These are phyloP conservation scores for Aspergillus funiculosus DNA, from an alignment of 495 filamentous ascomycete species.

Conservation along the genomic window DNA sequence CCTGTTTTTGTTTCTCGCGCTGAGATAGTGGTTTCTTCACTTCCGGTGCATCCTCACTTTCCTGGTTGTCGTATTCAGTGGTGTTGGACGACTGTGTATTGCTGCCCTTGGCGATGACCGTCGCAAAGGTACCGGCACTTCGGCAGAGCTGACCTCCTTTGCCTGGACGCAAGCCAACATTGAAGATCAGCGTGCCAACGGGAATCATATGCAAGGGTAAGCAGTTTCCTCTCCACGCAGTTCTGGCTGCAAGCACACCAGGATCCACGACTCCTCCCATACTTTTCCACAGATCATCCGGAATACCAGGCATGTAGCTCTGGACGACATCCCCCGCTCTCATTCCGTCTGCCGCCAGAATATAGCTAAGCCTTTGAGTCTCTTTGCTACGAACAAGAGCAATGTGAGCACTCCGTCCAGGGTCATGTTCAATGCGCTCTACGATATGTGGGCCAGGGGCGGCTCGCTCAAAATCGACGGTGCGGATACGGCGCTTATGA, in stretches of 20 bases:
- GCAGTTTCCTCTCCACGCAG: conserved; percentile 92
- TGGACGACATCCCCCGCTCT: conserved; percentile 85
- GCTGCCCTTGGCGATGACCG: conserved; percentile 78
- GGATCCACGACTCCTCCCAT: conserved; percentile 91
- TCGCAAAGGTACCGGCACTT: conserved; percentile 85
- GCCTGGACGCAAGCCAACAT: conserved; percentile 68
- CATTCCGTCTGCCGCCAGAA: conserved; percentile 89
- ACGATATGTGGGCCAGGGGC: conserved; percentile 74
- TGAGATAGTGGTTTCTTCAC: conserved; percentile 30
- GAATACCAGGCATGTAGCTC: conserved; percentile 85
- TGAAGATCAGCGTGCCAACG: conserved; percentile 82
- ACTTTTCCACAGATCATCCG: conserved; percentile 70
- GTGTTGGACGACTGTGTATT: conserved; percentile 43
- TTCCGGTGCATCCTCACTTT: conserved; percentile 17
- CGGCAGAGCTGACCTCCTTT: conserved; percentile 85
- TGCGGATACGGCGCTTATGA: conserved; percentile 82
- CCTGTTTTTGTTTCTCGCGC: conserved; percentile 43
- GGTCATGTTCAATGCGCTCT: conserved; percentile 93
- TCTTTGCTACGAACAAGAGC: conserved; percentile 69
- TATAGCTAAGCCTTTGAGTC: conserved; percentile 60
- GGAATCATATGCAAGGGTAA: conserved; percentile 92
- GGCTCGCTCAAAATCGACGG: conserved; percentile 75
- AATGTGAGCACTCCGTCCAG: conserved; percentile 88
- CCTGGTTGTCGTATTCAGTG: conserved; percentile 19
- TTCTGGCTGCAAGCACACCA: conserved; percentile 90